Conservation (phyloP, 2,329 filamentous ascomycete species). For the Colletotrichum costaricense region DNA sequence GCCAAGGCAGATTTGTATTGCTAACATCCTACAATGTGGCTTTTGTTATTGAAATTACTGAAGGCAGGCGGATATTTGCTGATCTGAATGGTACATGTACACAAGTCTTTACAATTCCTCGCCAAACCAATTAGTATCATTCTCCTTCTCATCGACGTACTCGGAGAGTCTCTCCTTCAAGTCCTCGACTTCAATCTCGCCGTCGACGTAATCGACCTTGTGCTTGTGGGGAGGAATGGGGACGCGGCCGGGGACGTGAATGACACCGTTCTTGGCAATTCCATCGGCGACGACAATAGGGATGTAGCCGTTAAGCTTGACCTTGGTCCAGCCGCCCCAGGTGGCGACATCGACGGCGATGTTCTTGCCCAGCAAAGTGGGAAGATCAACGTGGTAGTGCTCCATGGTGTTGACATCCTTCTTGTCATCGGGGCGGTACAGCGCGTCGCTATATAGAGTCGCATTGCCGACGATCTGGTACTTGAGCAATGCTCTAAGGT, state of each 20-base stretch:
- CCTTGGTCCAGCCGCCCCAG: constrained; percentile 74
- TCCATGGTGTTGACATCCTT: constrained; percentile 50
- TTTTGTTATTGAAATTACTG: neutral
- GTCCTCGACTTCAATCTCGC: constrained; percentile 69
- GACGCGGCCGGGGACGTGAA: constrained; percentile 80
- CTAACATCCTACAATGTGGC: neutral
- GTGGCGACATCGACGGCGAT: constrained; percentile 78
- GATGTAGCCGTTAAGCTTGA: constrained; percentile 81
- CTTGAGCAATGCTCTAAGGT: constrained; percentile 80
- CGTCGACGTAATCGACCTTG: constrained; percentile 48
- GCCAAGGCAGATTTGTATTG: neutral
- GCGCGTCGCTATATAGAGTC: constrained; percentile 86
- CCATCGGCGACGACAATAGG: constrained; percentile 76
- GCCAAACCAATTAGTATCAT: constrained; percentile 10
- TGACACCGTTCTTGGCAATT: constrained; percentile 81
- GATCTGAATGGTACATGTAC: neutral
- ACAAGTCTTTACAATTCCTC: constrained; percentile 23
- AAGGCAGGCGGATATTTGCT: neutral
- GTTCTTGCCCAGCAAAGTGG: constrained; percentile 76
- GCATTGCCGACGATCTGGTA: constrained; percentile 82
- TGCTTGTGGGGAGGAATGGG: constrained; percentile 79
- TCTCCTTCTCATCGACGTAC: constrained; percentile 48
- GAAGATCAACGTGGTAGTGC: constrained; percentile 76
- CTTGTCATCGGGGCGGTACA: constrained; percentile 65
- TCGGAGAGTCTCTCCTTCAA: constrained; percentile 66